phyloP scores from a whole-genome alignment of 2,329 filamentous ascomycete species.

The Hypoxylon sp. region DNA sequence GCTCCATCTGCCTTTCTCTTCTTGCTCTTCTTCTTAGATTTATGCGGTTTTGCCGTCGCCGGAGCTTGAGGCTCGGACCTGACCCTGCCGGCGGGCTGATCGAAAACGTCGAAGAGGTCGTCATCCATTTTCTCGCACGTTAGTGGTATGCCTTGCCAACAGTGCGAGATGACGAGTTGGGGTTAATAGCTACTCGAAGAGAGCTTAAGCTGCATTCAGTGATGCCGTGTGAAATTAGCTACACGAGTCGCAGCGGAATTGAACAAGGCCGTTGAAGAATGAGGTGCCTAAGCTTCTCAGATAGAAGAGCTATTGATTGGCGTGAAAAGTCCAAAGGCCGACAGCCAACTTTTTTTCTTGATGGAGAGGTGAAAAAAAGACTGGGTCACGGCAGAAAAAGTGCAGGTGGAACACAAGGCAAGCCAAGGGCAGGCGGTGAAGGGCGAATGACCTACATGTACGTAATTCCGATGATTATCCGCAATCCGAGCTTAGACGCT shows the following conservation, averaged over 20 bases:
- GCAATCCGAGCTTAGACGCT: conserved; percentile 1
- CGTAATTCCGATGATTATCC: conserved; percentile 31
- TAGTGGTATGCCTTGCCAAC: neutral
- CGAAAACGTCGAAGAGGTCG: conserved; percentile 84
- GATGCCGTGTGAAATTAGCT: neutral
- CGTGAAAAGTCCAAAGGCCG: neutral
- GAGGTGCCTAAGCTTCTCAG: too few species aligned
- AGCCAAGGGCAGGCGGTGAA: conserved; percentile 38
- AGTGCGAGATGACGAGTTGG: neutral
- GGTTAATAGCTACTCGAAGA: neutral
- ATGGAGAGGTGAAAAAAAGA: conserved; percentile 29
- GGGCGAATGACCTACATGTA: neutral
- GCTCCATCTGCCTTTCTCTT: conserved; percentile 87
- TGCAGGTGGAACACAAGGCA: conserved; percentile 16
- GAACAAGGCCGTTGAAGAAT: neutral
- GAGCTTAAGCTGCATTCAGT: neutral
- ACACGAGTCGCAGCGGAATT: neutral
- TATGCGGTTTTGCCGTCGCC: conserved; percentile 47
- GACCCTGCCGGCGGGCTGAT: conserved; percentile 60
- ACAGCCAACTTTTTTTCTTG: conserved; percentile 25
- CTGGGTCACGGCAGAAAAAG: conserved; percentile 41
- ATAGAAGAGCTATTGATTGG: conserved; percentile 4
- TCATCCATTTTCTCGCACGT: conserved; percentile 68
- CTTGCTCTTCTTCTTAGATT: conserved; percentile 67
- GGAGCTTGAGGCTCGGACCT: conserved; percentile 47